Conservation (phyloP, 2,329 filamentous ascomycete species). For the Tolypocladium guangdongense region DNA sequence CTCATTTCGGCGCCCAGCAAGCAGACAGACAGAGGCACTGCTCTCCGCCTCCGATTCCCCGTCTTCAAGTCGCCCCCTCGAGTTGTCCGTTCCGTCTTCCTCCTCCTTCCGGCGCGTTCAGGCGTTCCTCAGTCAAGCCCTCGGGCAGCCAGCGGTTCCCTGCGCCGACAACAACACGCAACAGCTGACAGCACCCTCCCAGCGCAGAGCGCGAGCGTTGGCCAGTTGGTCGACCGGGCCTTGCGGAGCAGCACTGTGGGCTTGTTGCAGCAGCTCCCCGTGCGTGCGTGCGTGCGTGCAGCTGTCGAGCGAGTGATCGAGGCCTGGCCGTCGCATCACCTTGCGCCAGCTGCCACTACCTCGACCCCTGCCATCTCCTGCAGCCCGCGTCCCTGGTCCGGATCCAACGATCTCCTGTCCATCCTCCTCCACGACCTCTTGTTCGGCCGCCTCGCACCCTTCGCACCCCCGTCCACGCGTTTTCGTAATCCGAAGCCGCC, state of each 20-base stretch:
- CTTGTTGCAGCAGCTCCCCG: neutral
- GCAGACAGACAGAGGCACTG: neutral
- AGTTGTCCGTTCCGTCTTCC: neutral
- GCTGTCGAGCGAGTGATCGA: neutral
- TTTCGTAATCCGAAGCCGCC: neutral
- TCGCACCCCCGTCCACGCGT: neutral
- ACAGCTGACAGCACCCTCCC: neutral
- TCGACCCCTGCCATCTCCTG: neutral
- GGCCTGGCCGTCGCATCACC: neutral
- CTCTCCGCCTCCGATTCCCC: neutral
- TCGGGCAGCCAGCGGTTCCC: neutral
- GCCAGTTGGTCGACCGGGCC: neutral
- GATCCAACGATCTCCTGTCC: neutral
- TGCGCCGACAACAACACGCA: neutral
- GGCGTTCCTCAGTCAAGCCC: neutral
- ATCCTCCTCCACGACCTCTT: neutral
- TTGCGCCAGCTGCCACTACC: neutral
- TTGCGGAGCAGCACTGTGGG: neutral
- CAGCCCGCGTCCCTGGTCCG: neutral
- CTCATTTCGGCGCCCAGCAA: neutral
- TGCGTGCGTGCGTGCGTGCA: neutral
- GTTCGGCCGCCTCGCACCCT: neutral
- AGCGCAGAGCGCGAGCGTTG: neutral
- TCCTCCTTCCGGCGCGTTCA: neutral
- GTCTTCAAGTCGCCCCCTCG: neutral